phyloP scores from a whole-genome alignment of 1,284 basidiomycete genomes.

The Boletus subluridellus region DNA sequence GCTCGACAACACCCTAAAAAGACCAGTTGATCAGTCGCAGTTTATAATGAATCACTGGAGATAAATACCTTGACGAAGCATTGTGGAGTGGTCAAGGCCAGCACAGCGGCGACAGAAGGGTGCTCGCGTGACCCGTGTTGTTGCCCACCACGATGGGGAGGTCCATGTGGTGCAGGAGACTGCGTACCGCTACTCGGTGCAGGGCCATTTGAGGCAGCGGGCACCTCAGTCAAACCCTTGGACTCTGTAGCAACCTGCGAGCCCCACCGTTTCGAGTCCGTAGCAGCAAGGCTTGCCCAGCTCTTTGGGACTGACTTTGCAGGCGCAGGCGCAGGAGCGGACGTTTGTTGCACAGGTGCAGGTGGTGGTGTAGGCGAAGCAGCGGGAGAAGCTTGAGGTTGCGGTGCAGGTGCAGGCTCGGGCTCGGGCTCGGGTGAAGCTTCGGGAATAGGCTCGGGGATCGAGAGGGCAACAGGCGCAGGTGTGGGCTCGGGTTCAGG shows the following conservation, averaged over 20 bases:
- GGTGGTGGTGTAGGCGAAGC: conserved; percentile 36
- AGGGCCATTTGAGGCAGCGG: conserved; percentile 41
- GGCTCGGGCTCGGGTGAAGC: conserved; percentile 41
- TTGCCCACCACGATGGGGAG: conserved; percentile 29
- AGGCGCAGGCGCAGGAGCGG: conserved; percentile 33
- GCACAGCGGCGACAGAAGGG: conserved; percentile 54
- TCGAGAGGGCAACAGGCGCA: conserved; percentile 29
- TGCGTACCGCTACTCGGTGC: conserved; percentile 47
- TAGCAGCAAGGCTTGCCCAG: conserved; percentile 89
- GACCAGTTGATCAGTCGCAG: conserved; percentile 4
- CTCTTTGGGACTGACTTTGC: conserved; percentile 67
- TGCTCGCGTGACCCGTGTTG: conserved; percentile 37
- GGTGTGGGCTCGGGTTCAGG: conserved; percentile 33
- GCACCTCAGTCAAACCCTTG: conserved; percentile 65
- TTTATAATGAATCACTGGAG: neutral
- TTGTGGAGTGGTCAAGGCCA: conserved; percentile 61
- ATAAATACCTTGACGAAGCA: conserved; percentile 84
- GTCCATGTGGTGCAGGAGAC: conserved; percentile 46
- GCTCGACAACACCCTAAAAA: conserved; percentile 67
- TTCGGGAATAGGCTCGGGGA: conserved; percentile 35
- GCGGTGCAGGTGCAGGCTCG: conserved; percentile 40
- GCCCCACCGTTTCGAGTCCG: conserved; percentile 78
- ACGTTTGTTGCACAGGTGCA: conserved; percentile 30
- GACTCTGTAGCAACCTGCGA: conserved; percentile 69
- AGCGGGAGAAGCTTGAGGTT: conserved; percentile 34